Evolutionary conservation across 331 rosid species (phyloP).

Genomic region (Telfairia occidentalis): DNA sequence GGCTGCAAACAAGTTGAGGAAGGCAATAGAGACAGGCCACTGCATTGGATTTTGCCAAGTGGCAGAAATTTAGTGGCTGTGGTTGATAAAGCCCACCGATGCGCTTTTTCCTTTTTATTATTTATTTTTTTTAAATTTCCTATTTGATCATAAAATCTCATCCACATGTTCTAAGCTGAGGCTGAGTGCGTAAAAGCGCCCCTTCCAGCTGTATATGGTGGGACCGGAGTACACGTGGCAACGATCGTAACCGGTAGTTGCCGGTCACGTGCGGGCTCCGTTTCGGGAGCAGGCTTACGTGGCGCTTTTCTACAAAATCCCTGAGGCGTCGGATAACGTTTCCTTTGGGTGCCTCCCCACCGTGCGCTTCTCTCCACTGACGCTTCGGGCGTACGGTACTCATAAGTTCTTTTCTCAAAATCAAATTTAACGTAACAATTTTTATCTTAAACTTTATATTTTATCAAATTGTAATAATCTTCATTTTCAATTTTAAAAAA

Average conservation of each 20-base stretch:
- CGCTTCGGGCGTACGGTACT: neutral
- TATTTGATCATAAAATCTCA: slow-evolving; percentile 30
- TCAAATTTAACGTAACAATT: too few relatives aligned
- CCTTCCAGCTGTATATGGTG: slow-evolving; percentile 39
- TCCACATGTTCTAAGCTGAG: slow-evolving; percentile 51
- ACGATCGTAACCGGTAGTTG: neutral
- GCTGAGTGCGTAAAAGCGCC: slow-evolving; percentile 41
- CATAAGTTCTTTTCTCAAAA: too few relatives aligned
- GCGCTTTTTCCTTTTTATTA: slow-evolving; percentile 36
- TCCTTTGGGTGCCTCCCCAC: neutral
- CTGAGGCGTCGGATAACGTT: neutral
- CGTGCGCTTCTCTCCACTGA: neutral
- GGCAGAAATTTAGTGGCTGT: slow-evolving; percentile 30
- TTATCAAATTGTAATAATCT: too few relatives aligned
- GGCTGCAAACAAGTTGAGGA: slow-evolving; percentile 25
- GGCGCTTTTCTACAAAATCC: too few relatives aligned
- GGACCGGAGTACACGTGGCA: slow-evolving; percentile 21
- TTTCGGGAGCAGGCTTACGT: neutral
- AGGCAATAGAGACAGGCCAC: neutral
- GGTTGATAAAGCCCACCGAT: slow-evolving; percentile 19
- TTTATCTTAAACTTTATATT: too few relatives aligned
- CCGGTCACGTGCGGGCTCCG: slow-evolving; percentile 19
- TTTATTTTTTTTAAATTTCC: neutral
- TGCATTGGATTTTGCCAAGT: slow-evolving; percentile 29
- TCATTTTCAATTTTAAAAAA: too few relatives aligned